Evolutionary conservation across 164 flowering plant genomes (phyloP), one percentile per base, ranked within the genome.

Genomic region (Brasenia schreberi): DNA sequence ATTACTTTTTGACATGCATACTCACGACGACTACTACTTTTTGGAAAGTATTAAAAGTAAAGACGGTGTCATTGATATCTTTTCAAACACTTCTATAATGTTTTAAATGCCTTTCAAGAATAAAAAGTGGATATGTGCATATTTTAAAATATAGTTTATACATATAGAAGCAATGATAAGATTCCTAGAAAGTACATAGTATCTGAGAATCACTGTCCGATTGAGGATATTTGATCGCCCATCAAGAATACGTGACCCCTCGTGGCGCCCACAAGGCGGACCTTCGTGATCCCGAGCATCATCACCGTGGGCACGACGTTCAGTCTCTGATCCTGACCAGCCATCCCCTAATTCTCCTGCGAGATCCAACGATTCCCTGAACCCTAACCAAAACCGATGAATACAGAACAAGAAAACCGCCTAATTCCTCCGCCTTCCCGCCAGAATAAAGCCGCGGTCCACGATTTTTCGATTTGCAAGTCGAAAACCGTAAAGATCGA

Each of bases 231-330:
- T n/a, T n/a, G n/a, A n/a, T n/a, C n/a, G n/a, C n/a, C n/a, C n/a
- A n/a, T n/a, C n/a, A n/a, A n/a, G n/a, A n/a, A n/a, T n/a, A n/a
- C 97, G 66, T 93, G 98, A 61, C 97, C 98, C 70, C 98, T 80
- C 4, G 98, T 93, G 14, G 98, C 98, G 49, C 98, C 98, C 49
- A 90, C 74, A 19, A 93, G 88, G 27, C 98, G 90, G 59, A 92
- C 96, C 76, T 93, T 93, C 79, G 89, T 69, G 18, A 81, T 85
- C 6, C 94, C 95, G 63, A 90, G 97, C 90, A 86, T 75, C 1
- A 97, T 93, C 6, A 93, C 96, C 4, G 98, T 93, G 0, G 98
- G 98, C 68, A 90, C 97, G 19, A 93, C 98, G 80, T 69, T 87
- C 78, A 93, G 71, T 4, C 97, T 87, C 77, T 87, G 94, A 67